A percentile compares a stretch with the other conserved stretches of the same genome.
phyloP scores from a whole-genome alignment of 192 early-diverging fungal genomes.

The Coemansia reversa region DNA sequence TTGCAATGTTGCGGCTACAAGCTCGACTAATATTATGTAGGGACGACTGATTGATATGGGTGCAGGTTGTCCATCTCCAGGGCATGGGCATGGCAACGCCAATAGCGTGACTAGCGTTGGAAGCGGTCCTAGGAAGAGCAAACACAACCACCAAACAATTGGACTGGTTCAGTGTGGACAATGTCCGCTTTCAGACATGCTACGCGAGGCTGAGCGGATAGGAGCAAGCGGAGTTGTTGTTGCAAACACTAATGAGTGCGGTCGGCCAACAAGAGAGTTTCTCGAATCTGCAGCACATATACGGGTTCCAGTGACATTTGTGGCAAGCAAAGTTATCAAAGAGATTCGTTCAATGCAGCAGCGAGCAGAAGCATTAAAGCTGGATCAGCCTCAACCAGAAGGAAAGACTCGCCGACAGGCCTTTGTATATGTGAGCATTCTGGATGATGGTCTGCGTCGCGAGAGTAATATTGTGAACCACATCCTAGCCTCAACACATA shows the following conservation, averaged over 20 bases:
- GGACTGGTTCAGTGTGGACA: conserved; percentile 42
- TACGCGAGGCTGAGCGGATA: conserved; percentile 25
- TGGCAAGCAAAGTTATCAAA: conserved; percentile 23
- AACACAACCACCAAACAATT: conserved; percentile 15
- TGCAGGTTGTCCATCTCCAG: conserved; percentile 9
- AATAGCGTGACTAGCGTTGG: not conserved
- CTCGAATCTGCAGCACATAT: conserved; percentile 30
- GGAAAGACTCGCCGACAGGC: conserved; percentile 5
- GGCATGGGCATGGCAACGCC: not conserved
- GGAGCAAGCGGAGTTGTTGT: conserved; percentile 36
- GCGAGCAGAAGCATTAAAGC: conserved; percentile 3
- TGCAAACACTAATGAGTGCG: conserved; percentile 44
- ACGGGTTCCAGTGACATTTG: conserved; percentile 39
- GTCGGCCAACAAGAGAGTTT: conserved; percentile 33
- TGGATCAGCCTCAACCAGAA: conserved; percentile 1
- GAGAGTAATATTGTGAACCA: conserved; percentile 17
- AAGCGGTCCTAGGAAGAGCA: not conserved
- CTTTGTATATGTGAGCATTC: conserved; percentile 38
- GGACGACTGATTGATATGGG: conserved; percentile 36
- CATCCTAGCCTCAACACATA: conserved; percentile 34
- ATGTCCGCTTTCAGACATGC: conserved; percentile 33
- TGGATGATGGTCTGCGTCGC: conserved; percentile 7
- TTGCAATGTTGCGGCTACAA: not conserved
- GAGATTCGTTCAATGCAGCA: conserved; percentile 31
- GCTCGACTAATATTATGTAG: conserved; percentile 14